Conservation (phyloP, 352 stramenopile genomes). For the Phytopythium helicoides region DNA sequence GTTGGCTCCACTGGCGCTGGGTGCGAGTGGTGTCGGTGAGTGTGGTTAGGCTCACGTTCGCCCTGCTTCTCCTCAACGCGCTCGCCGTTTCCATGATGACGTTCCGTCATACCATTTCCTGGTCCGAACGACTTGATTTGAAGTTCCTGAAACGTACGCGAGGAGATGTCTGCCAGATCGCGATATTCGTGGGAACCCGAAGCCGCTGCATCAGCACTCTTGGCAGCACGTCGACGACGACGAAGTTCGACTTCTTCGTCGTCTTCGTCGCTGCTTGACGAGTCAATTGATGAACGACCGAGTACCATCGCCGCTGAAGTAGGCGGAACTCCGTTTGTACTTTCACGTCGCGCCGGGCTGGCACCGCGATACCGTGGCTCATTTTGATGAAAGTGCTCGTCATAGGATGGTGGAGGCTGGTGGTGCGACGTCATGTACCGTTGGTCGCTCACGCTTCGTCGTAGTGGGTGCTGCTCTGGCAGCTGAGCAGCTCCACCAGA, state of each 20-base stretch:
- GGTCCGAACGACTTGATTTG: conserved; percentile 37
- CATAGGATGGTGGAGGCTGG: neutral
- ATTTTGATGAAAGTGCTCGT: neutral
- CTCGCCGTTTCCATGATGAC: neutral
- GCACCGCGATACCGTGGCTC: neutral
- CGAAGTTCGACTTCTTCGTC: conserved; percentile 1
- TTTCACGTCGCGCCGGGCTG: no score
- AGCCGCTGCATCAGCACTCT: neutral
- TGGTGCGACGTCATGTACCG: conserved; percentile 1
- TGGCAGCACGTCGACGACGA: neutral
- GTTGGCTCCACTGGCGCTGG: conserved; percentile 5
- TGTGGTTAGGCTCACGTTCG: no score
- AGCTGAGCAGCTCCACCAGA: neutral
- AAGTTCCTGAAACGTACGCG: conserved; percentile 59
- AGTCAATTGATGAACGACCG: conserved; percentile 1
- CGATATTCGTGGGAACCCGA: conserved; percentile 38
- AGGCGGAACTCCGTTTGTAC: neutral
- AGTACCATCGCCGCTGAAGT: neutral
- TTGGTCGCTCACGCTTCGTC: conserved; percentile 9
- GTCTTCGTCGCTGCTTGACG: conserved; percentile 10
- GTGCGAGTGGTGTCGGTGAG: neutral
- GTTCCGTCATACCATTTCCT: conserved; percentile 9
- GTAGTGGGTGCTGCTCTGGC: conserved; percentile 4
- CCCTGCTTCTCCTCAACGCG: neutral
- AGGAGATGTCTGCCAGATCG: conserved; percentile 62